phyloP scores from a whole-genome alignment of 441 rosid genomes.

The Pelargonium fulgidum region DNA sequence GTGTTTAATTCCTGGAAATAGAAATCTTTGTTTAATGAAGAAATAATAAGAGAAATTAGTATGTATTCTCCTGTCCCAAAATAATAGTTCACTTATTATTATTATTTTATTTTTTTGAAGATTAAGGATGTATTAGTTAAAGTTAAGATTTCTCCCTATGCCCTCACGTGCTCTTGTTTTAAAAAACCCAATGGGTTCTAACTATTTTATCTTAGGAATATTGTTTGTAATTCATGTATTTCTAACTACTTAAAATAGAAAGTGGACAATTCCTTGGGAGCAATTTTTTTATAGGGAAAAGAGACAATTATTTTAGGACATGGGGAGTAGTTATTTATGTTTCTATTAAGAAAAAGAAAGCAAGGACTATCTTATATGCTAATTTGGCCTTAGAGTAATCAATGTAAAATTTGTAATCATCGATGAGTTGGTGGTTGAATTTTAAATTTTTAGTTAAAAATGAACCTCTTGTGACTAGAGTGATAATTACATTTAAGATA shows the following conservation, averaged over 20 bases:
- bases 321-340: not conserved
- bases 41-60: not conserved
- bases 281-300: no score
- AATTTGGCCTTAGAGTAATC: not conserved
- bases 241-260: no score
- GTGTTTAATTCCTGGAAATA: not conserved
- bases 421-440: not conserved
- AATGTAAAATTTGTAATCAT: not conserved
- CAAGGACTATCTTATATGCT: not conserved
- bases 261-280: no score
- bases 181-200: no score
- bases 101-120: no score
- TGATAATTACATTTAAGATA: not conserved
- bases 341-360: not conserved
- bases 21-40: not conserved
- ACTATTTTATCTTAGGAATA: no score
- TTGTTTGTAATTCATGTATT: no score
- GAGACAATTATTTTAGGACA: no score
- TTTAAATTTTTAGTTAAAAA: not conserved
- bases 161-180: no score
- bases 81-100: no score
- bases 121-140: no score
- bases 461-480: slow-evolving; percentile 4
- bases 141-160: no score
- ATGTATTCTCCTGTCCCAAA: not conserved